Conservation (phyloP, 2,329 filamentous ascomycete genomes). For the Neospermospora avenae region DNA sequence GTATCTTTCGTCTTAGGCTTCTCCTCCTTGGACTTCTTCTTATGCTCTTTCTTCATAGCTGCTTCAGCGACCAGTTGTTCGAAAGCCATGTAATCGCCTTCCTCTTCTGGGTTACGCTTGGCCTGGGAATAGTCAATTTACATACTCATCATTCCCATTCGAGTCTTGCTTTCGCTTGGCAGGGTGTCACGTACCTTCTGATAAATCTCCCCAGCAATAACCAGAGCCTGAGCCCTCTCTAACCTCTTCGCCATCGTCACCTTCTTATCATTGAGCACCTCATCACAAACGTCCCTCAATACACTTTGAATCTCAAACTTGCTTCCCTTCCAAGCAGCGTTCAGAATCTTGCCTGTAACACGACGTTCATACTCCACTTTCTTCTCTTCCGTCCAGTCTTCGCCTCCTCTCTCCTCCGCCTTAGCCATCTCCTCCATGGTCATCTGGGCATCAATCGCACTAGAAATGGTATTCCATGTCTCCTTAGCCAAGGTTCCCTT, state of each 20-base stretch:
- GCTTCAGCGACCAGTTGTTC: constrained; percentile 97
- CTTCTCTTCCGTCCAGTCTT: constrained; percentile 98
- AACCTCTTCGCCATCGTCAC: constrained; percentile 80
- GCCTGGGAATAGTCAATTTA: constrained; percentile 52
- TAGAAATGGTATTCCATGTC: constrained; percentile 96
- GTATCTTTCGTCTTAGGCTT: constrained; percentile 38
- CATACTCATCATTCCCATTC: not conserved
- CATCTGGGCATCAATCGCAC: constrained; percentile 94
- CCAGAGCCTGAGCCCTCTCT: constrained; percentile 84
- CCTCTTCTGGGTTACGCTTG: constrained; percentile 86
- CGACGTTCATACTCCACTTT: constrained; percentile 92
- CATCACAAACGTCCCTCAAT: constrained; percentile 88
- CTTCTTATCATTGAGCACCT: constrained; percentile 74
- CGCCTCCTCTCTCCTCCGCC: constrained; percentile 88
- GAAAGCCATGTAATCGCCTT: constrained; percentile 98
- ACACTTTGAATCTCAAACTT: constrained; percentile 99
- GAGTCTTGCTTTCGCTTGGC: not conserved
- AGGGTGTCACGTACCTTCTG: constrained; percentile 62
- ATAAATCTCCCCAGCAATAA: constrained; percentile 87
- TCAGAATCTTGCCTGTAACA: constrained; percentile 96
- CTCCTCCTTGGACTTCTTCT: constrained; percentile 63
- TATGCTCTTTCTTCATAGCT: constrained; percentile 85
- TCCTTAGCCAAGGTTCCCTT: constrained; percentile 97
- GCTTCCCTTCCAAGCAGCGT: constrained; percentile 91
- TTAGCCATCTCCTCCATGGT: constrained; percentile 99